A percentile compares a stretch with the other conserved stretches of the same genome.
Evolutionary conservation across 176 grass and related monocot species (phyloP).

Genomic region (Carex pumila): DNA sequence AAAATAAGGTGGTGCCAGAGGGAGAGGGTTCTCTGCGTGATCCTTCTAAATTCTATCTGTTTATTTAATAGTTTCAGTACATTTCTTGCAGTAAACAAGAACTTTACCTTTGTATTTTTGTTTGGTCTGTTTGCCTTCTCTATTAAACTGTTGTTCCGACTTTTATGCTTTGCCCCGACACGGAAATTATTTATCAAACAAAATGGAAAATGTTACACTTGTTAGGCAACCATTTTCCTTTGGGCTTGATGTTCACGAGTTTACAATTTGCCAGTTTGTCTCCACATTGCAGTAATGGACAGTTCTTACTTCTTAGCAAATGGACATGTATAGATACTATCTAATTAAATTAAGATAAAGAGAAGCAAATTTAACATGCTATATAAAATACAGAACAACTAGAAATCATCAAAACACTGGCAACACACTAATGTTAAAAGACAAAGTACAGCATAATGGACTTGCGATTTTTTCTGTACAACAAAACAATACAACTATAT

Average conservation of each 20-base stretch:
- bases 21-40: conserved; percentile 31
- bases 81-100: conserved; percentile 39
- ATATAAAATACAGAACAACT: neutral
- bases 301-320: neutral
- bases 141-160: neutral
- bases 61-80: conserved; percentile 37
- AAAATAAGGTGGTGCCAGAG: conserved; percentile 60
- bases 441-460: neutral
- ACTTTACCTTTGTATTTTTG: conserved; percentile 17
- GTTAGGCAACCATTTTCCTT: neutral
- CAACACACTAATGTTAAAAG: neutral
- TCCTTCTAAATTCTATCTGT: conserved; percentile 35
- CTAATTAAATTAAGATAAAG: neutral
- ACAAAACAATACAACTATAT: neutral
- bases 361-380: neutral
- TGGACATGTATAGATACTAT: neutral
- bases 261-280: neutral
- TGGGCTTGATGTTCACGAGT: neutral
- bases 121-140: neutral
- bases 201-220: neutral
- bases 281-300: neutral
- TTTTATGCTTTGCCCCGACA: neutral
- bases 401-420: neutral
- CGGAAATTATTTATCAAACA: neutral
- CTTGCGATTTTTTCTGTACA: neutral